phyloP scores from a whole-genome alignment of 2,329 filamentous ascomycete genomes.

The Trichophyton equinum region DNA sequence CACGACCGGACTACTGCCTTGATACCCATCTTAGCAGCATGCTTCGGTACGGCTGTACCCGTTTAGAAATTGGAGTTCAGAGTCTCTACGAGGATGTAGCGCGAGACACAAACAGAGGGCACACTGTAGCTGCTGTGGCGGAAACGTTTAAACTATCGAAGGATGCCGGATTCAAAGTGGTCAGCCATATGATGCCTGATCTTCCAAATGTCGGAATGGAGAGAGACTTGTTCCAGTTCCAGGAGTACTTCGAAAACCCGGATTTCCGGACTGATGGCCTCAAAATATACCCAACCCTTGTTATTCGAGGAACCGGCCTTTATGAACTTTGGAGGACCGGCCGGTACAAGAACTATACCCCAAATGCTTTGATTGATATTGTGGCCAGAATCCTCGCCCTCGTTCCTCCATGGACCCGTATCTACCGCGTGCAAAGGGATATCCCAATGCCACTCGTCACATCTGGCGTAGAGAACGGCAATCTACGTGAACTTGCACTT shows the following conservation, averaged over 20 bases:
- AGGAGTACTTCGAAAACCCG: conserved; percentile 95
- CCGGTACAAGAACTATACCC: conserved; percentile 96
- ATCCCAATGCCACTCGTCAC: conserved; percentile 99
- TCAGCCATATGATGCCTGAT: conserved; percentile 99
- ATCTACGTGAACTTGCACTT: conserved; percentile 80
- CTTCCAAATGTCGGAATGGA: conserved; percentile 97
- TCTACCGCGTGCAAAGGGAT: conserved; percentile 95
- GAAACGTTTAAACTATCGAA: conserved; percentile 97
- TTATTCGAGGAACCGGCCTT: conserved; percentile 88
- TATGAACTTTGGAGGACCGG: conserved; percentile 98
- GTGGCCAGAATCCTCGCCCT: conserved; percentile 92
- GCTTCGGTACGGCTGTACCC: conserved; percentile 94
- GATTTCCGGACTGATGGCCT: conserved; percentile 91
- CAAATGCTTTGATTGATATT: conserved; percentile 88
- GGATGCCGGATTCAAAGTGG: conserved; percentile 96
- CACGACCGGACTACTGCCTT: conserved; percentile 88
- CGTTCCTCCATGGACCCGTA: conserved; percentile 93
- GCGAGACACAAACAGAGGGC: conserved; percentile 91
- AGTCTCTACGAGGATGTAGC: conserved; percentile 96
- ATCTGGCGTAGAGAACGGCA: conserved; percentile 94
- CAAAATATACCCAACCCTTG: conserved; percentile 95
- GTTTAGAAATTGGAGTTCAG: conserved; percentile 89
- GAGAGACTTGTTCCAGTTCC: conserved; percentile 88
- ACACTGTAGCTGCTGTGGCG: conserved; percentile 87
- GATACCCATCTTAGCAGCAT: conserved; percentile 92